Percentiles rank a stretch among this genome's conserved stretches.
Conservation (phyloP, 768 basidiomycete genomes). For the Suillus subaureus region DNA sequence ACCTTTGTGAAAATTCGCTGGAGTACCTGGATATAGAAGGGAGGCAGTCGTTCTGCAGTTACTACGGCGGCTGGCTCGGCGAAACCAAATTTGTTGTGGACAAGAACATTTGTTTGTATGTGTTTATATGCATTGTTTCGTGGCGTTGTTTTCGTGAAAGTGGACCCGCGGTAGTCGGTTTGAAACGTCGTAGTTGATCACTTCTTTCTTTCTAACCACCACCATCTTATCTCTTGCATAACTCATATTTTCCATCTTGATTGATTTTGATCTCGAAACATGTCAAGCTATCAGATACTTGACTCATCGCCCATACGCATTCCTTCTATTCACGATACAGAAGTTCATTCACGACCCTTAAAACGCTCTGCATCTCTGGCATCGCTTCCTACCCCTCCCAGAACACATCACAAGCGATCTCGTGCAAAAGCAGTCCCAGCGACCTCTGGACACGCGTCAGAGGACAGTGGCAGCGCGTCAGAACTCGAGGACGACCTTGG, state of each 20-base stretch:
- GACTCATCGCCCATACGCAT: slow-evolving; percentile 32
- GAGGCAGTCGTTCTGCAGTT: neutral
- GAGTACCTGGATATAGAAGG: no score
- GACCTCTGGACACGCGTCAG: slow-evolving; percentile 48
- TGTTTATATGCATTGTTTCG: slow-evolving; percentile 4
- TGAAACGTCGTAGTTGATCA: neutral
- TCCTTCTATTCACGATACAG: slow-evolving; percentile 18
- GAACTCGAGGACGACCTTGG: slow-evolving; percentile 28
- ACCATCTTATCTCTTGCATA: slow-evolving; percentile 8
- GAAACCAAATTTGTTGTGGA: neutral
- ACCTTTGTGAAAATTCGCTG: neutral
- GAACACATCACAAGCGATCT: slow-evolving; percentile 54
- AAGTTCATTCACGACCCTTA: slow-evolving; percentile 36
- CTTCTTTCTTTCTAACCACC: slow-evolving; percentile 10
- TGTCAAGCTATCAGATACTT: slow-evolving; percentile 37
- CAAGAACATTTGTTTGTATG: neutral
- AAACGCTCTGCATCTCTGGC: slow-evolving; percentile 68
- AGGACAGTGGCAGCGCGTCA: slow-evolving; percentile 37
- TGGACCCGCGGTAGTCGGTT: neutral
- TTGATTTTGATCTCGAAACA: slow-evolving; percentile 12
- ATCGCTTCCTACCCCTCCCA: slow-evolving; percentile 68
- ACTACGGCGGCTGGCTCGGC: neutral
- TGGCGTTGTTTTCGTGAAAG: slow-evolving; percentile 3
- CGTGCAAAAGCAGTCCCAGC: slow-evolving; percentile 44
- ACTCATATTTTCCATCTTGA: slow-evolving; percentile 3